A percentile compares a stretch with the other conserved stretches of the same genome.
phyloP scores from a whole-genome alignment of 345 rosid species.

The Linum tenue region DNA sequence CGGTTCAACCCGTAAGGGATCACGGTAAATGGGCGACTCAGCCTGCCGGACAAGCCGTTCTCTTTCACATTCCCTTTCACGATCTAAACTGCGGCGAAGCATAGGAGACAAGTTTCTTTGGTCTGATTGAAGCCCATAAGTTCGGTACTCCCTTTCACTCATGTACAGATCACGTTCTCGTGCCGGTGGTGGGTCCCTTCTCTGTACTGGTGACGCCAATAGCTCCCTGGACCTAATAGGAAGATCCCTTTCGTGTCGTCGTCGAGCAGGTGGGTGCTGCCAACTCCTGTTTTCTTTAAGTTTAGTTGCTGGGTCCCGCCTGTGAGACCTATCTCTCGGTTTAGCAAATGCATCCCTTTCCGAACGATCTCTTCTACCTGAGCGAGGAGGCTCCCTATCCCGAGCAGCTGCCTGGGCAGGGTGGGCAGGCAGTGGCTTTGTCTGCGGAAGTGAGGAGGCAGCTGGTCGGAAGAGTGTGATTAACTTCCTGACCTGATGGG shows the following conservation, averaged over 20 bases:
- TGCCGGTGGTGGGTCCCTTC: slow-evolving; percentile 26
- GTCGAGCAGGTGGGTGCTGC: not conserved
- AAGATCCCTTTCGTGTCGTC: not conserved
- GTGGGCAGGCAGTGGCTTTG: slow-evolving; percentile 21
- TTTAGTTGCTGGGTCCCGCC: not conserved
- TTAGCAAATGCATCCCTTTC: slow-evolving; percentile 6
- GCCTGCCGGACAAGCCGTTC: slow-evolving; percentile 22
- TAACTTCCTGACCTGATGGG: slow-evolving; percentile 58
- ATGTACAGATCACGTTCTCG: slow-evolving; percentile 33
- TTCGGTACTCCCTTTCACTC: slow-evolving; percentile 59
- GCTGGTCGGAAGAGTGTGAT: slow-evolving; percentile 58
- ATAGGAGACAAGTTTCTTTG: slow-evolving; percentile 37
- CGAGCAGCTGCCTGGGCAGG: slow-evolving; percentile 17
- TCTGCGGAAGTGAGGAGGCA: slow-evolving; percentile 17
- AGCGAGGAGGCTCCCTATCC: slow-evolving; percentile 21
- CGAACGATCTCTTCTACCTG: slow-evolving; percentile 37
- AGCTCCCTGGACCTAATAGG: not conserved
- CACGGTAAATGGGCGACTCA: slow-evolving; percentile 10
- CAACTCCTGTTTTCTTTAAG: not conserved
- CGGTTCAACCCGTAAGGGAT: slow-evolving; percentile 17
- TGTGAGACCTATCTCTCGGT: not conserved
- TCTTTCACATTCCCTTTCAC: slow-evolving; percentile 24
- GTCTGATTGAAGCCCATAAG: slow-evolving; percentile 53
- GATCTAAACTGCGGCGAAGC: slow-evolving; percentile 18
- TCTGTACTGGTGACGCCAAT: slow-evolving; percentile 11